Base-by-base conservation (phyloP, 2,329 filamentous ascomycete species). In the Pyrenochaeta sp. region DNA sequence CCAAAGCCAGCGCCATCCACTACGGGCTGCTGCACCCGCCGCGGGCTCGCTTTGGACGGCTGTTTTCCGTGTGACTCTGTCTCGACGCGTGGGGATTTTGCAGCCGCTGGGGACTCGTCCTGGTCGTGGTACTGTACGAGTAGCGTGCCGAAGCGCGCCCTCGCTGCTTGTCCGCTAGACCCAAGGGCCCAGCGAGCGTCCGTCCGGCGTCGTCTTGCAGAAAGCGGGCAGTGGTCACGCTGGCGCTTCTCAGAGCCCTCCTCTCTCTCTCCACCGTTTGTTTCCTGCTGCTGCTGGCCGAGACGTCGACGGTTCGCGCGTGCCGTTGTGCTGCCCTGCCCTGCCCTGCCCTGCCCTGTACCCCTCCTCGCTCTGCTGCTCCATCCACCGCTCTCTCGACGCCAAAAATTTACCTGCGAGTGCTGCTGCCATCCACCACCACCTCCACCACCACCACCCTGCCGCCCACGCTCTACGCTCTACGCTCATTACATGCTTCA, bases 401-500 rank as follows among this genome's bases (percentile, higher is more conserved):
- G 49, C 58, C 61, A 62, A 63, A 55, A 55, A 52, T 49, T 56
- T 51, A 24, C 37, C 42, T 30, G 54, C 46, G 56, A 48, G 43
- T 34, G 50, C 56, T 24, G 22, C 45, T 57, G 39, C 45, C 39
- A 53, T 19, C 57, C 44, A 36, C 51, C 45, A 34, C 50, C 51
- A 39, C 52, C 15, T 47, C 39, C 54, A 24, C 57, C 44, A 36
- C 51, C 45, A 34, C 50, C 51, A 39, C 52, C 15, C 44, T 45
- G 28, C 13, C 40, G 28, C 13, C 40, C 43, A 39, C 54, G 36
- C 6, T 19, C 19, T 19, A 19, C 54, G 45, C 54, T 49, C 51
- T 42, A 57, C 65, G 45, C 62, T 62, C 67, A 58, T 59, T 64
- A 52, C 65, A 53, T 54, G 54, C 27, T 56, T 61, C 70, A 74